Base-by-base conservation (phyloP, 1,284 basidiomycete genomes). In the Microbotryum silenes-acaulis region DNA sequence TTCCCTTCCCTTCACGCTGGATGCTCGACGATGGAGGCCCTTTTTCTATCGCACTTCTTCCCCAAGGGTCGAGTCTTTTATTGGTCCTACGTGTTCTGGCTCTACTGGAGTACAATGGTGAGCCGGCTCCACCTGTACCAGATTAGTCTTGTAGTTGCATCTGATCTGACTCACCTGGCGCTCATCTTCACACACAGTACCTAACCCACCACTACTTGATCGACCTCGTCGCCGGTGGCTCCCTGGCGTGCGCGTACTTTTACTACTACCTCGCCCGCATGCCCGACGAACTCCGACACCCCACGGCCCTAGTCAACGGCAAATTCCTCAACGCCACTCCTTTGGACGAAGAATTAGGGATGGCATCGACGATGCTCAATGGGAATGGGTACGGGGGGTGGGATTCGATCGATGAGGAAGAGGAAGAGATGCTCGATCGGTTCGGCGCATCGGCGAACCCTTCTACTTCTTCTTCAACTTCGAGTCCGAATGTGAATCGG, bases 31-130 rank as follows among this genome's bases (percentile, higher is more conserved):
- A 84, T 97, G 71, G 90, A 91, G 71, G 93, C 93, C 0, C 81
- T 98, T 48, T 94, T 96, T 80, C 78, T 96, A 66, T 85, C 87
- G 37, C 92, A 98, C 77, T 97, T 97, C 78, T 98, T 97, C 83
- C 90, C 91, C 0, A 79, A 63, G 18, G 62, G 64, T 1, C 50
- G 67, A 6, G 57, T 63, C 3, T 61, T 70, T 21, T 70, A 69
- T 54, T 97, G 91, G 91, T 79, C 77, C 0, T 97, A 98, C 76
- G 85, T 85, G 2, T 85, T 83, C n/a, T 78, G 91, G 42, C 82
- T 98, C 2, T 98, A 96, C 77, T 97, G 93, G 94, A 87, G 89
- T 27, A 98, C 94, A 42, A 98, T 98, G 94, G 67, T 61, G 29
- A 14, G 67, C 45, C 2, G 20, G 6, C 20, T 1, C 31, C 31